A percentile compares a stretch with the other conserved stretches of the same genome.
These are phyloP conservation scores for Laburnicola sp. DNA, from an alignment of 2,329 filamentous ascomycete genomes.

Conservation along the genomic window DNA sequence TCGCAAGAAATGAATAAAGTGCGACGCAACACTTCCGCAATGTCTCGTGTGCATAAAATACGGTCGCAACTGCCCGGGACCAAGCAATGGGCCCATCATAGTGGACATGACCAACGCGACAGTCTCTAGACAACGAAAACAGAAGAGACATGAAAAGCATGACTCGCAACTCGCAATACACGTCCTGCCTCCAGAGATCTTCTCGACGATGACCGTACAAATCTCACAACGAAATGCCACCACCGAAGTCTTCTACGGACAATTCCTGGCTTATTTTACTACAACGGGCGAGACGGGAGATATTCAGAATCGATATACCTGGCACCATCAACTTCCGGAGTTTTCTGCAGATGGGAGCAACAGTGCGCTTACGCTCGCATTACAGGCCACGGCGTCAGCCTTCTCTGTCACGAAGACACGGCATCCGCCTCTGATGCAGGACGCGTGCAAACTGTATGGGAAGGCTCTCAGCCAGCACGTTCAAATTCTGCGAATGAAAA, in stretches of 20 bases:
- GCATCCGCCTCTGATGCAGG: slow-evolving; percentile 21
- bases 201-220: slow-evolving; percentile 7
- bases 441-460: slow-evolving; percentile 33
- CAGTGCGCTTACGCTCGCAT: slow-evolving; percentile 26
- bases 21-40: slow-evolving; percentile 35
- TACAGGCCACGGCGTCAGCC: slow-evolving; percentile 33
- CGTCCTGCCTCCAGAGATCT: slow-evolving; percentile 2
- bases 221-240: slow-evolving; percentile 22
- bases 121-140: slow-evolving; percentile 18
- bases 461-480: slow-evolving; percentile 29
- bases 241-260: slow-evolving; percentile 33
- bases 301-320: slow-evolving; percentile 30
- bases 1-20: slow-evolving; percentile 39
- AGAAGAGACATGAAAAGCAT: slow-evolving; percentile 3
- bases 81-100: slow-evolving; percentile 31
- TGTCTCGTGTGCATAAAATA: slow-evolving; percentile 36
- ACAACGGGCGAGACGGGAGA: slow-evolving; percentile 27
- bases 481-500: slow-evolving; percentile 15
- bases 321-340: slow-evolving; percentile 33
- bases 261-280: slow-evolving; percentile 34
- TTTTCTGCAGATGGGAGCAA: slow-evolving; percentile 30
- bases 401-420: slow-evolving; percentile 31
- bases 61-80: slow-evolving; percentile 30
- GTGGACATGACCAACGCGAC: slow-evolving; percentile 34
- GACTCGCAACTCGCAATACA: neutral